Conservation (phyloP, 2,329 filamentous ascomycete genomes). For the Apiospora sp. region DNA sequence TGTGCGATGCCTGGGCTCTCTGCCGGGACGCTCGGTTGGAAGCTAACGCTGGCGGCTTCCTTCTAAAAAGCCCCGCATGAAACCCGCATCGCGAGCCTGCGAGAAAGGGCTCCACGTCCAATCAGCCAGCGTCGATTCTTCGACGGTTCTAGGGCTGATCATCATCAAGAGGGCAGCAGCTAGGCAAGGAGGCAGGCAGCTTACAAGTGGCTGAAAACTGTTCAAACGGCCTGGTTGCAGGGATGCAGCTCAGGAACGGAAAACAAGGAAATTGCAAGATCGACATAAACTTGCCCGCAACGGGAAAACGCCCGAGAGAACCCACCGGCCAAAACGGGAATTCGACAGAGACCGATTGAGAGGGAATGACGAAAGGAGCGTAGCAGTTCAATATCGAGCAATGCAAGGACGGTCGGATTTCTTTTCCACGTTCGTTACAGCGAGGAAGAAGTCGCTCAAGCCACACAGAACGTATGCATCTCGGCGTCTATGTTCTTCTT, state of each 20-base stretch:
- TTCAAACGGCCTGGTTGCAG: constrained; percentile 2
- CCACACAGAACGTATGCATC: not conserved
- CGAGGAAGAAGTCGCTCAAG: not conserved
- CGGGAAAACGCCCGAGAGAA: not conserved
- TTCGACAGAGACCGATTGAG: not conserved
- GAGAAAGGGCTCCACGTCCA: not conserved
- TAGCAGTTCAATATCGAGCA: constrained; percentile 6
- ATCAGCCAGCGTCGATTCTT: not conserved
- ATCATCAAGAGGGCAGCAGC: constrained; percentile 3
- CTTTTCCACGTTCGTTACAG: not conserved
- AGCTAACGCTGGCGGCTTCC: not conserved
- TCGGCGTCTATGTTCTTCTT: not conserved
- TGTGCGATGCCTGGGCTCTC: not conserved
- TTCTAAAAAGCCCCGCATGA: not conserved
- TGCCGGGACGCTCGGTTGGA: not conserved
- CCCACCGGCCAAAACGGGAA: constrained; percentile 10
- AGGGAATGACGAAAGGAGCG: constrained; percentile 6
- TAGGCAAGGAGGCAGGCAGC: not conserved
- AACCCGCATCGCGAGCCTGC: not conserved
- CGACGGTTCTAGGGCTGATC: constrained; percentile 11
- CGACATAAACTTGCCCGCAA: not conserved
- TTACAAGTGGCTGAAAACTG: not conserved
- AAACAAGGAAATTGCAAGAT: constrained; percentile 18
- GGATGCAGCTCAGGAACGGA: constrained; percentile 5
- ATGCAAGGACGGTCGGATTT: not conserved